phyloP scores from a whole-genome alignment of 2,329 filamentous ascomycete genomes.

The Apiospora kogelbergensis region DNA sequence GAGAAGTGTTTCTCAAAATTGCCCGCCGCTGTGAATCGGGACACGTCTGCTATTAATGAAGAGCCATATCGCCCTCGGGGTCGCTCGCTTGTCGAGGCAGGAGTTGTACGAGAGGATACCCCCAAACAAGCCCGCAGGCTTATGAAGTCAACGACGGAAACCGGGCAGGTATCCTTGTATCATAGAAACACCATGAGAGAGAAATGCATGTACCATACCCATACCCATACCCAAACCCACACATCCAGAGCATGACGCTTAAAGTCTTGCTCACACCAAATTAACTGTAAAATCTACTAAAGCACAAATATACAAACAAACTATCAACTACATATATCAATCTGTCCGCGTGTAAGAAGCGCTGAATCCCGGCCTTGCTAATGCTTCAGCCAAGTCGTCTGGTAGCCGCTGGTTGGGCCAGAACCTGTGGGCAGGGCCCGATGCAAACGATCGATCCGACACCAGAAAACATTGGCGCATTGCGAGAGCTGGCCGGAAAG shows the following conservation, averaged over 20 bases:
- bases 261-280: background rate
- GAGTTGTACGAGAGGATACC: background rate
- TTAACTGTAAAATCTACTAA: constrained; percentile 3
- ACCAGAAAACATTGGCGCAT: background rate
- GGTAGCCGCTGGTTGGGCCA: background rate
- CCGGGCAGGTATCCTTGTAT: background rate
- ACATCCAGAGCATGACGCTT: background rate
- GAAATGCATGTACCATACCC: background rate
- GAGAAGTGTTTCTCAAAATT: too few relatives aligned
- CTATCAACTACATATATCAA: background rate
- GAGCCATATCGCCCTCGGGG: background rate
- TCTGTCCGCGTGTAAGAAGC: too few relatives aligned
- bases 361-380: background rate
- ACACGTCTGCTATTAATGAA: background rate
- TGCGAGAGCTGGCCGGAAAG: background rate
- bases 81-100: background rate
- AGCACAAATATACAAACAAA: background rate
- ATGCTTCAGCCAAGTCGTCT: background rate
- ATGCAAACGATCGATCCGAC: background rate
- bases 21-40: background rate
- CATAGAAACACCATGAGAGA: constrained; percentile 1
- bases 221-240: background rate
- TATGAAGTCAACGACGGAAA: background rate
- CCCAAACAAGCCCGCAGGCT: background rate
- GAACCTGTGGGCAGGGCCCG: background rate